Evolutionary conservation across 78 protist species (phyloP), one percentile per base, ranked within the genome.

Genomic region (Trichosphaerium sp.): DNA sequence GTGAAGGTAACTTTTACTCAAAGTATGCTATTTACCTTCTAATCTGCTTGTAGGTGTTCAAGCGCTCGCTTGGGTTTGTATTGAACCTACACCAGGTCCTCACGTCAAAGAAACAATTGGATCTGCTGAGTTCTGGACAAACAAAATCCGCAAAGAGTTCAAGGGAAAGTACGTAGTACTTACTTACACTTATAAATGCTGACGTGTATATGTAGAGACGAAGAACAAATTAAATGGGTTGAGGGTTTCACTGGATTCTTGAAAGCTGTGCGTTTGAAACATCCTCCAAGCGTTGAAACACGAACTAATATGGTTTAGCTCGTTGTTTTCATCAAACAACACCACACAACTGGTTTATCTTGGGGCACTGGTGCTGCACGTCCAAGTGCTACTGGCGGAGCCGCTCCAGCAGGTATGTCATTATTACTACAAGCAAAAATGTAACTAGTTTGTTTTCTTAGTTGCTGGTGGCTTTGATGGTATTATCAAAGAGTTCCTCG

Each of bases 31-130:
- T 61, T 26, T 74, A 69, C 51, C 21, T 47, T 21, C 51, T 47
- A n/a, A n/a, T 21, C 21, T 21, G 51, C 32, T 47, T n/a, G n/a
- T n/a, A n/a, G n/a, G n/a, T n/a, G n/a, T n/a, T n/a, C n/a, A n/a
- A n/a, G n/a, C n/a, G 32, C 51, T 21, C 21, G 21, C n/a, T n/a
- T n/a, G 32, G 21, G 21, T 47, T 47, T 47, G 21, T 47, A n/a
- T 47, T 37, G 80, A 70, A 42, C 87, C 87, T 62, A 80, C 87
- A n/a, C 87, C 87, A 64, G 87, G 60, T 34, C 87, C 87, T 48
- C 75, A 68, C 73, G 74, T 80, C 3, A 71, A 66, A 4, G 87
- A 80, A n/a, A 71, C 65, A 71, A 80, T 66, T 54, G 72, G 62
- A 11, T 58, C 75, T 31, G 32, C 74, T 28, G 87, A 80, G 74